Evolutionary conservation across 805 yeast species (phyloP).

Genomic region (Metschnikowia corniflorae): DNA sequence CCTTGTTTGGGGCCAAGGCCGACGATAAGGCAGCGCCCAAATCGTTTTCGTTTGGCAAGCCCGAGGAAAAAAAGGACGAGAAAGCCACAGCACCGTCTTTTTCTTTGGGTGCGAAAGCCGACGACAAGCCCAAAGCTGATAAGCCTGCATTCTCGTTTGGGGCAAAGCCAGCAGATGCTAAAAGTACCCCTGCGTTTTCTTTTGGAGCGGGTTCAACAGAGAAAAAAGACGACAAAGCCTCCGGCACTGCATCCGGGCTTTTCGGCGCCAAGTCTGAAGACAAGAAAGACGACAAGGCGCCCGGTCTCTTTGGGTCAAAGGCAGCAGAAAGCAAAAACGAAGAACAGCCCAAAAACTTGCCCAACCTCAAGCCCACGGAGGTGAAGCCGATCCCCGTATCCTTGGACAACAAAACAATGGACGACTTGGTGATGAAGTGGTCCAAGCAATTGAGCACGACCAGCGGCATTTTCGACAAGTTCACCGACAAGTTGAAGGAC

Average conservation of each 20-base stretch:
- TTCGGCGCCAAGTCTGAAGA: slow-evolving; percentile 23
- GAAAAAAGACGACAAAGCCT: slow-evolving; percentile 20
- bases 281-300: slow-evolving; percentile 17
- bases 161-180: slow-evolving; percentile 22
- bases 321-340: slow-evolving; percentile 12
- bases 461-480: slow-evolving; percentile 67
- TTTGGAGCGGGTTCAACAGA: slow-evolving; percentile 27
- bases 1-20: slow-evolving; percentile 24
- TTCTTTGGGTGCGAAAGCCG: slow-evolving; percentile 25
- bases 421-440: slow-evolving; percentile 92
- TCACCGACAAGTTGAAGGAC: slow-evolving; percentile 66
- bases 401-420: slow-evolving; percentile 85
- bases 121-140: slow-evolving; percentile 15
- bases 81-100: slow-evolving; percentile 9
- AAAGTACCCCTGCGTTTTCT: slow-evolving; percentile 15
- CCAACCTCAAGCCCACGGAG: slow-evolving; percentile 46
- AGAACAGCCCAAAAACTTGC: slow-evolving; percentile 20
- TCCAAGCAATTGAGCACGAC: slow-evolving; percentile 76
- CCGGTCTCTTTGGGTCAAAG: slow-evolving; percentile 18
- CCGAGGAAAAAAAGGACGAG: slow-evolving; percentile 17
- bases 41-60: slow-evolving; percentile 21
- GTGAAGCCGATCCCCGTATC: slow-evolving; percentile 68
- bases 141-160: slow-evolving; percentile 20
- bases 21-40: slow-evolving; percentile 13
- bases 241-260: slow-evolving; percentile 18